Conservation (phyloP, 176 grass and related monocot species). For the Lolium multiflorum region DNA sequence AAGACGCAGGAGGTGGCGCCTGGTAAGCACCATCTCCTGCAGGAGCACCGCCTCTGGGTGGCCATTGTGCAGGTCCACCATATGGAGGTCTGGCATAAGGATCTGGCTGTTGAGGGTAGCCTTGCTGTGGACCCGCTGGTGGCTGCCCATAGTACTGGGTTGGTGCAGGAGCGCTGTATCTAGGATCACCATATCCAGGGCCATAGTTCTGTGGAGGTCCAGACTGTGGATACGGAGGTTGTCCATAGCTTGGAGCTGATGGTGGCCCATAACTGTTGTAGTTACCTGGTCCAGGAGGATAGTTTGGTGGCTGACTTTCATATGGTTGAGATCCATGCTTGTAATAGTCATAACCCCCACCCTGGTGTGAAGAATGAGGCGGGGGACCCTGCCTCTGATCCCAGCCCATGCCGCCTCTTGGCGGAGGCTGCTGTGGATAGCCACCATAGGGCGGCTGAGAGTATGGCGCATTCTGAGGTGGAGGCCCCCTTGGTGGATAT, state of each 20-base stretch:
- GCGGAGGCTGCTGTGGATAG: slow-evolving; percentile 57
- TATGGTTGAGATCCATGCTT: slow-evolving; percentile 59
- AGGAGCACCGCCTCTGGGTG: slow-evolving; percentile 48
- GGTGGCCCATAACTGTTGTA: slow-evolving; percentile 69
- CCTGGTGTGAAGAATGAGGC: slow-evolving; percentile 47
- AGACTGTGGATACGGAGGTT: slow-evolving; percentile 64
- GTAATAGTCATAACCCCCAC: slow-evolving; percentile 71
- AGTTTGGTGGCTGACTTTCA: slow-evolving; percentile 58
- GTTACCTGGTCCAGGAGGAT: slow-evolving; percentile 60
- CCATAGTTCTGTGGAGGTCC: slow-evolving; percentile 65
- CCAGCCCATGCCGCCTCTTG: slow-evolving; percentile 69
- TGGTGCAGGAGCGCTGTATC: slow-evolving; percentile 60
- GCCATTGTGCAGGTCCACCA: slow-evolving; percentile 57
- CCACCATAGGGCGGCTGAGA: slow-evolving; percentile 61
- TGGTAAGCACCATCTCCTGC: slow-evolving; percentile 61
- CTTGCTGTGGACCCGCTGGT: slow-evolving; percentile 59
- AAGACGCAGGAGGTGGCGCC: slow-evolving; percentile 58
- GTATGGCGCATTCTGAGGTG: slow-evolving; percentile 67
- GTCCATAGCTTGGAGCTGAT: slow-evolving; percentile 75
- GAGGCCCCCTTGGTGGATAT: slow-evolving; percentile 79
- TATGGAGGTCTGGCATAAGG: slow-evolving; percentile 70
- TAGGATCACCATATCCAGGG: slow-evolving; percentile 69
- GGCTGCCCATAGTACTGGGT: slow-evolving; percentile 84
- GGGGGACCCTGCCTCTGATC: slow-evolving; percentile 72
- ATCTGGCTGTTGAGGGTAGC: slow-evolving; percentile 74